phyloP scores from a whole-genome alignment of 257 asterid species.

The Solanum chilense region DNA sequence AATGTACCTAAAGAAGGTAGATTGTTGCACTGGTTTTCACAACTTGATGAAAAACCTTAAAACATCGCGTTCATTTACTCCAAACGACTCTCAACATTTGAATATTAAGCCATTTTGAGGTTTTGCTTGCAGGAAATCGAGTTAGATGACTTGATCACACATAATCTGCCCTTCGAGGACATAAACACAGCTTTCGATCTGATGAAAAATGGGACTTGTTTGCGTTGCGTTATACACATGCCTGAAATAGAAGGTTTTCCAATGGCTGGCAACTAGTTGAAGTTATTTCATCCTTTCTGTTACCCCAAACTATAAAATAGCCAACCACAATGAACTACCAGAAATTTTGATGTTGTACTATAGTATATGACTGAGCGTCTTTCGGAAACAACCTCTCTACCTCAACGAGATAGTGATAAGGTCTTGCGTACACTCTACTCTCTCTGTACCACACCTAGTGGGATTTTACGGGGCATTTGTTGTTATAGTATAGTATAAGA shows the following conservation, averaged over 20 bases:
- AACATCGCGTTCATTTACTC: not conserved
- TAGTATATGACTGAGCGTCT: not conserved
- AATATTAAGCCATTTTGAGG: not conserved
- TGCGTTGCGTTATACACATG: conserved; percentile 94
- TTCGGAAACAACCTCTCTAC: not conserved
- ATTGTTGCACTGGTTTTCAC: not conserved
- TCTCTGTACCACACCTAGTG: not conserved
- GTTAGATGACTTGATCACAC: conserved; percentile 60
- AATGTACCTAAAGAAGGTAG: conserved; percentile 70
- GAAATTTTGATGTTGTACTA: not conserved
- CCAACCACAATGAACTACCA: not conserved
- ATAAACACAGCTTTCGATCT: conserved; percentile 72
- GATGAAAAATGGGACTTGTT: conserved; percentile 70
- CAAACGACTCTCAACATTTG: not conserved
- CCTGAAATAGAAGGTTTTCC: not conserved
- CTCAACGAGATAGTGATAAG: no score
- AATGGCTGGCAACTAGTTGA: not conserved
- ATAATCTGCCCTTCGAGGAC: conserved; percentile 57
- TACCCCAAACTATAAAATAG: not conserved
- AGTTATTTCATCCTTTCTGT: not conserved
- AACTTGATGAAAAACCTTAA: not conserved
- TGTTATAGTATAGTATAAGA: not conserved
- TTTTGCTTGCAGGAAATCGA: conserved; percentile 58
- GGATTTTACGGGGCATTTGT: not conserved
- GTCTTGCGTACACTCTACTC: not conserved